Evolutionary conservation across 2,329 filamentous ascomycete genomes (phyloP).

Genomic region (Trematosphaeria pertusa): DNA sequence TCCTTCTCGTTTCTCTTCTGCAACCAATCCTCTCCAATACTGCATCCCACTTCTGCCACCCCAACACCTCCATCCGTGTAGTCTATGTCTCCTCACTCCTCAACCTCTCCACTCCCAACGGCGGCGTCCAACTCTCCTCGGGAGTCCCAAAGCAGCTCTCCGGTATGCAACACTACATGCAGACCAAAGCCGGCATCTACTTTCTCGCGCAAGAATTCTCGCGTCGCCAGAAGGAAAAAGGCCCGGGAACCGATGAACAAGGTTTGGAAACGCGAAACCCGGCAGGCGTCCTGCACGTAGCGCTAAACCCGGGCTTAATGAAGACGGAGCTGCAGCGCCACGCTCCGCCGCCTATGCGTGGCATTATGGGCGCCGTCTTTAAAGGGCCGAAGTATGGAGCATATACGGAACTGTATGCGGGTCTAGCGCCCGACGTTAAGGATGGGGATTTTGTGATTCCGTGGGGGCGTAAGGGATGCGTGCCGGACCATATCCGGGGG

Average conservation of each 20-base stretch:
- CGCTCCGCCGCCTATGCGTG: constrained; percentile 5
- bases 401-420: constrained; percentile 30
- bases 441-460: constrained; percentile 24
- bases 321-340: constrained; percentile 20
- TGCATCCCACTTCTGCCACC: constrained; percentile 18
- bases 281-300: constrained; percentile 17
- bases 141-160: constrained; percentile 12
- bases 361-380: constrained; percentile 13
- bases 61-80: constrained; percentile 19
- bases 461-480: constrained; percentile 26
- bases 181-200: constrained; percentile 19
- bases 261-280: constrained; percentile 11
- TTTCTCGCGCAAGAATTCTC: constrained; percentile 20
- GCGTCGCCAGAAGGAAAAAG: constrained; percentile 1
- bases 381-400: constrained; percentile 21
- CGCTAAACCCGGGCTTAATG: constrained; percentile 18
- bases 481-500: constrained; percentile 17
- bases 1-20: constrained; percentile 19
- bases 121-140: constrained; percentile 13
- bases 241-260: constrained; percentile 4
- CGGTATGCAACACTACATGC: constrained; percentile 27
- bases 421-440: constrained; percentile 20
- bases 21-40: constrained; percentile 11
- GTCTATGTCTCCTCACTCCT: constrained; percentile 19
- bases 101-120: constrained; percentile 9